Base-by-base conservation (phyloP, 2,329 filamentous ascomycete species). In the Diaporthe velutina region DNA sequence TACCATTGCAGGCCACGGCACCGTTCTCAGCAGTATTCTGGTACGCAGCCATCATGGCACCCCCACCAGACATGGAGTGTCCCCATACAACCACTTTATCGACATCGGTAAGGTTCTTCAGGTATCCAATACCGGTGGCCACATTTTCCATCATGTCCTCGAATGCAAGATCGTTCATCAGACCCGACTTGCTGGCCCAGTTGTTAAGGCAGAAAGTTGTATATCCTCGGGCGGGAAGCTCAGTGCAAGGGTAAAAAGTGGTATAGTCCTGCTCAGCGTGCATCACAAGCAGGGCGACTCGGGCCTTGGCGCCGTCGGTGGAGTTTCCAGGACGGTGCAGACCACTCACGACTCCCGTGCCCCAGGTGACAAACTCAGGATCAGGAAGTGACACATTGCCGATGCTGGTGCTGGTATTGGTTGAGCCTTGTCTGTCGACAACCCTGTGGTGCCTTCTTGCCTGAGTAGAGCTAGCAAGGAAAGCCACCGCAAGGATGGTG, bases 1-100 rank as follows among this genome's bases (percentile, higher is more conserved):
- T 40, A 8, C 77, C 76, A 33, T 76, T 71, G 61, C 77, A 78
- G 12, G 77, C 77, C 13, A 68, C 45, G 7, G 73, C 57, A 13
- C 77, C 77, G 54, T 78, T 78, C 74, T 78, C 77, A 22, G 77
- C 77, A 42, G 78, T 71, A 30, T 78, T 78, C 60, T 77, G 77
- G 54, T 78, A 78, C 4, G 74, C 73, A 67, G 75, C 64, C 76
- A 78, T 75, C 76, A 78, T 73, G 17, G 75, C 74, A 68, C 77
- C 77, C 10, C 77, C 77, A 22, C 77, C 71, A 13, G 60, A n/a
- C n/a, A n/a, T n/a, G n/a, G n/a, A 70, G 61, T 73, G 71, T 25
- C 61, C 71, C 55, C 55, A 70, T 5, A 70, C 10, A 9, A 73
- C 52, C 4, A 73, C 19, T n/a, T 73, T 70, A 33, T 64, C 52